These are phyloP conservation scores for Talaromyces liani DNA, from an alignment of 495 filamentous ascomycete species.

Conservation along the genomic window DNA sequence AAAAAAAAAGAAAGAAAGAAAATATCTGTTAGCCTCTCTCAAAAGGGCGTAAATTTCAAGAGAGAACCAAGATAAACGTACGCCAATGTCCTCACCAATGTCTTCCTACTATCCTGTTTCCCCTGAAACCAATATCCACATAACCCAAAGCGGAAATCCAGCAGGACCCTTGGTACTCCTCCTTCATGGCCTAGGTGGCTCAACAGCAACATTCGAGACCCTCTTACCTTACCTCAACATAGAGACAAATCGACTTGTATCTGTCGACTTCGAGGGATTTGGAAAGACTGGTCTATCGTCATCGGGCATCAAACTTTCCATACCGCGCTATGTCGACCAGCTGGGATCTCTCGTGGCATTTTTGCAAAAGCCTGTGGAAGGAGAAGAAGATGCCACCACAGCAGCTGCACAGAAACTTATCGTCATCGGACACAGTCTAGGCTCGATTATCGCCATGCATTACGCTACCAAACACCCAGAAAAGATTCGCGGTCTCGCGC, in stretches of 20 bases:
- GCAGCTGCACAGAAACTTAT: neutral
- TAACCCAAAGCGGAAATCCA: conserved; percentile 4
- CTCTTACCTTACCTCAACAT: neutral
- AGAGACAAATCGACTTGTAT: conserved; percentile 6
- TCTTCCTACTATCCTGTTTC: neutral
- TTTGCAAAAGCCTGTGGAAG: conserved; percentile 1
- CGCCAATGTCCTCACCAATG: neutral
- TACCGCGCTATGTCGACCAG: conserved; percentile 16
- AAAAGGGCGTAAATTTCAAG: neutral
- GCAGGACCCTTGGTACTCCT: neutral
- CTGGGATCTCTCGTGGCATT: conserved; percentile 14
- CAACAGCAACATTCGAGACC: neutral
- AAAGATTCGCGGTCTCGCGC: neutral
- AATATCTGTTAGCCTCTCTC: no score
- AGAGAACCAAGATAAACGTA: neutral
- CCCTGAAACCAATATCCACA: neutral
- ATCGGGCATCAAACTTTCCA: conserved; percentile 10
- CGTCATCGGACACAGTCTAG: conserved; percentile 6
- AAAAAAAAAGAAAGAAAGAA: no score
- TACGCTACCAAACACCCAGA: conserved; percentile 1
- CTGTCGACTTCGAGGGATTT: conserved; percentile 5
- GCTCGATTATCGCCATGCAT: conserved; percentile 4
- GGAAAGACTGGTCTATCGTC: conserved; percentile 8
- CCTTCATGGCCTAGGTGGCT: conserved; percentile 4
- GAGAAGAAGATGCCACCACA: neutral